Percentiles rank a stretch among this genome's conserved stretches.
Evolutionary conservation across 495 filamentous ascomycete species (phyloP).

Genomic region (Trichoderma asperelloides): DNA sequence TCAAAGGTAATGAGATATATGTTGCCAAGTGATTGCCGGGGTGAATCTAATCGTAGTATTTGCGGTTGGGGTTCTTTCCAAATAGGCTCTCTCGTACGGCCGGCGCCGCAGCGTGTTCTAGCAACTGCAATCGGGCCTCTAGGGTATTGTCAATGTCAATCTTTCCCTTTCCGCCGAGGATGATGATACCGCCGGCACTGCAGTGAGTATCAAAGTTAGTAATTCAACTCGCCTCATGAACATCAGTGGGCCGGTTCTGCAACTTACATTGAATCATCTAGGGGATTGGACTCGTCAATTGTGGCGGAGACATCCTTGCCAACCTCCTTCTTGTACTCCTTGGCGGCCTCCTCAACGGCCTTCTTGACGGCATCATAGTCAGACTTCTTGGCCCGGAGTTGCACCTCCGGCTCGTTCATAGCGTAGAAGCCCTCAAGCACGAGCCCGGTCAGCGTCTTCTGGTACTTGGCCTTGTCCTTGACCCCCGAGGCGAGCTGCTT

Average conservation of each 20-base stretch:
- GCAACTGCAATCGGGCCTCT: conserved; percentile 77
- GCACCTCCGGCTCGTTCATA: conserved; percentile 67
- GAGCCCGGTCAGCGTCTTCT: conserved; percentile 63
- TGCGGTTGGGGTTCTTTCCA: conserved; percentile 85
- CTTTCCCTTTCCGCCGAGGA: conserved; percentile 78
- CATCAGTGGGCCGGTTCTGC: not conserved
- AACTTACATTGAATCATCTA: conserved; percentile 80
- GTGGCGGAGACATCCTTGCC: conserved; percentile 50
- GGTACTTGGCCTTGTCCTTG: conserved; percentile 65
- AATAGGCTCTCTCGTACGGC: conserved; percentile 78
- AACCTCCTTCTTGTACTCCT: conserved; percentile 70
- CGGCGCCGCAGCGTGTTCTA: conserved; percentile 77
- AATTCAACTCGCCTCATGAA: not conserved
- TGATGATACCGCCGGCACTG: conserved; percentile 75
- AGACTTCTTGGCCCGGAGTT: conserved; percentile 65
- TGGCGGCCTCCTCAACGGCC: conserved; percentile 63
- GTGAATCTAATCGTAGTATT: conserved; percentile 66
- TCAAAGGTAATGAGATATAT: not conserved
- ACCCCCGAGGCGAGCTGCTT: conserved; percentile 54
- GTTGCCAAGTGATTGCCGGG: not conserved
- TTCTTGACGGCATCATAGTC: conserved; percentile 65
- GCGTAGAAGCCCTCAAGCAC: conserved; percentile 86
- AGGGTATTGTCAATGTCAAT: conserved; percentile 99
- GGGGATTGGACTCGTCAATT: conserved; percentile 69
- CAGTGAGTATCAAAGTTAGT: not conserved